Percentiles rank a stretch among this genome's conserved stretches.
Conservation (phyloP, 73 alveolate genomes). For the Paramecium biaurelia region DNA sequence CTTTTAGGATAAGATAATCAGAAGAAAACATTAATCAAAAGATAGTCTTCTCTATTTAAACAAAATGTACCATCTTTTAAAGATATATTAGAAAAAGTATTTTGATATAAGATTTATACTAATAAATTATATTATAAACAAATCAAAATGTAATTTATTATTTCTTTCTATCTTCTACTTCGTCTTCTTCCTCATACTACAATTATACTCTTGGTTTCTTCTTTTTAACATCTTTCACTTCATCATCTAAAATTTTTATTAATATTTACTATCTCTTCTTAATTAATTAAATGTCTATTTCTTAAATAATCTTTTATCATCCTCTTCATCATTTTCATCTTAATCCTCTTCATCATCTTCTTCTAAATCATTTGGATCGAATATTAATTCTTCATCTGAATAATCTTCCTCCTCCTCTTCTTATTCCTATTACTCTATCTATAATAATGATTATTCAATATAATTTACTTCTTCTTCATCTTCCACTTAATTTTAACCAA, state of each 20-base stretch:
- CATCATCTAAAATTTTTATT: not conserved
- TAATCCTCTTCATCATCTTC: slow-evolving; percentile 77
- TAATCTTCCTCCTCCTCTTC: slow-evolving; percentile 85
- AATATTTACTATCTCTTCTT: not conserved
- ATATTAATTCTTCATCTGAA: slow-evolving; percentile 52
- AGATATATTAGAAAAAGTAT: not conserved
- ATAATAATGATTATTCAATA: not conserved
- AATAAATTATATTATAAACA: not conserved
- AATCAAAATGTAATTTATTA: slow-evolving; percentile 53
- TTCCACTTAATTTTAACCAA: slow-evolving; percentile 79
- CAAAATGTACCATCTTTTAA: not conserved
- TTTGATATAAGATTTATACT: not conserved
- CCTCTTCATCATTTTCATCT: slow-evolving; percentile 56
- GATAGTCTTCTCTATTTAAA: not conserved
- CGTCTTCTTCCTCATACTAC: slow-evolving; percentile 55
- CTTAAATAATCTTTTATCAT: slow-evolving; percentile 48
- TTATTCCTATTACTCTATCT: slow-evolving; percentile 72
- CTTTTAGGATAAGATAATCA: not conserved
- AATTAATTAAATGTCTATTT: slow-evolving; percentile 14
- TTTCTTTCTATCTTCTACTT: slow-evolving; percentile 43
- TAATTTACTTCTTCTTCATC: slow-evolving; percentile 69
- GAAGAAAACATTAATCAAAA: not conserved
- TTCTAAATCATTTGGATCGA: slow-evolving; percentile 71
- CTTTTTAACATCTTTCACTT: not conserved
- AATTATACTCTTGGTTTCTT: not conserved